Percentiles rank a stretch among this genome's conserved stretches.
phyloP scores from a whole-genome alignment of 1,284 basidiomycete genomes.

The Caloboletus inedulis region DNA sequence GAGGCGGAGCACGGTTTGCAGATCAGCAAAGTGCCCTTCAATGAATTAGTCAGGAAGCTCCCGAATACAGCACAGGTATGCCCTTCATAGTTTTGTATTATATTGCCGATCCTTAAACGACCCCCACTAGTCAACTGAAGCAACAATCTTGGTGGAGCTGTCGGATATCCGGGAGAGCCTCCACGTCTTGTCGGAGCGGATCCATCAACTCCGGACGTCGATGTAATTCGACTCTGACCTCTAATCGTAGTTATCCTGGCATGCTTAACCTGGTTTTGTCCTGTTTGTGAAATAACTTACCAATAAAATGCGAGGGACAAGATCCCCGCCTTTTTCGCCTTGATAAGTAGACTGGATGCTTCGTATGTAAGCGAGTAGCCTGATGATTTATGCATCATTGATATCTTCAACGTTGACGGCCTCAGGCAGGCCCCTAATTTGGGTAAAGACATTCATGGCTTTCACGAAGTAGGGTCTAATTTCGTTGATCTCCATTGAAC shows the following conservation, averaged over 20 bases:
- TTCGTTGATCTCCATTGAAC: slow-evolving; percentile 90
- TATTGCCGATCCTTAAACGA: slow-evolving; percentile 6
- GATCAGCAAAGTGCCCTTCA: slow-evolving; percentile 76
- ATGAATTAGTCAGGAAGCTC: slow-evolving; percentile 72
- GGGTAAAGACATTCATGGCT: slow-evolving; percentile 66
- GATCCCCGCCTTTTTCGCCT: not conserved
- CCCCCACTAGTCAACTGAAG: slow-evolving; percentile 64
- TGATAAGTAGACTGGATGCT: not conserved
- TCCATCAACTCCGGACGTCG: slow-evolving; percentile 36
- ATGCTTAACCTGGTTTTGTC: not conserved
- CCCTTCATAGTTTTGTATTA: slow-evolving; percentile 6
- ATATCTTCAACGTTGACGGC: slow-evolving; percentile 3
- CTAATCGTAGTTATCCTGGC: not conserved
- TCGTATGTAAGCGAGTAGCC: not conserved
- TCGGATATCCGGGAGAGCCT: slow-evolving; percentile 56
- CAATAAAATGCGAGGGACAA: not conserved
- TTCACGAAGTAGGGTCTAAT: slow-evolving; percentile 86
- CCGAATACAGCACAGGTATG: slow-evolving; percentile 73
- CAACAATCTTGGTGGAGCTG: slow-evolving; percentile 66
- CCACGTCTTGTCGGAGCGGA: slow-evolving; percentile 49
- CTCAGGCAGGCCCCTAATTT: slow-evolving; percentile 38
- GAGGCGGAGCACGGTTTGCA: slow-evolving; percentile 52
- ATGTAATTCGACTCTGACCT: slow-evolving; percentile 1
- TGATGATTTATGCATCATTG: slow-evolving; percentile 5
- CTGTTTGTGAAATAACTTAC: slow-evolving; percentile 6